Conservation (phyloP, 768 basidiomycete species). For the Tephrocybe sp. region DNA sequence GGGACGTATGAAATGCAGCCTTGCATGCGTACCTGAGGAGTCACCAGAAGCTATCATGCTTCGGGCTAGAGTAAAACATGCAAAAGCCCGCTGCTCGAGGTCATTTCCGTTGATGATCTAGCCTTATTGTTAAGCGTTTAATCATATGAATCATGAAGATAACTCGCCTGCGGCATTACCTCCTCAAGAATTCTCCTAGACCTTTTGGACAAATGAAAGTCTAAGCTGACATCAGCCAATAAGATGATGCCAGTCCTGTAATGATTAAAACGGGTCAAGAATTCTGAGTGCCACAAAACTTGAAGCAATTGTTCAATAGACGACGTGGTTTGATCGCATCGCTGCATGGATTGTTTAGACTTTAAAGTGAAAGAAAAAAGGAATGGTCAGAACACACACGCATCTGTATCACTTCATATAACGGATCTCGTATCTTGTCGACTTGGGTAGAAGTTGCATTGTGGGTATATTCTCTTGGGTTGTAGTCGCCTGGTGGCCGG, state of each 20-base stretch:
- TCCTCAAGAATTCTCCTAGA: conserved; percentile 69
- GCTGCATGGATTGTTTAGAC: conserved; percentile 45
- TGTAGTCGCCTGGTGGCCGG: conserved; percentile 55
- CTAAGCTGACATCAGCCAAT: conserved; percentile 76
- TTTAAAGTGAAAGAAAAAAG: not conserved
- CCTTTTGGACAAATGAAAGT: conserved; percentile 73
- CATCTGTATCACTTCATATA: conserved; percentile 47
- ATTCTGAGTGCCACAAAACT: conserved; percentile 80
- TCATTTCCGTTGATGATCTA: conserved; percentile 74
- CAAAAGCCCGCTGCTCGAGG: conserved; percentile 73
- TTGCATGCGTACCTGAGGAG: conserved; percentile 38
- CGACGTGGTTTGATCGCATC: conserved; percentile 60
- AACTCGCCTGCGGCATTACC: conserved; percentile 75
- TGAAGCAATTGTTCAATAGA: conserved; percentile 67
- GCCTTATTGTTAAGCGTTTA: not conserved
- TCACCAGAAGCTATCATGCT: conserved; percentile 66
- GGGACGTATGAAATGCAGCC: not conserved
- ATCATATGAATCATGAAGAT: not conserved
- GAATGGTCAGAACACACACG: conserved; percentile 33
- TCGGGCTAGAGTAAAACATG: conserved; percentile 71
- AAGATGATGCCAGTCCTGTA: conserved; percentile 72
- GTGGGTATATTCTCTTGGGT: conserved; percentile 58
- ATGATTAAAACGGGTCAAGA: conserved; percentile 63
- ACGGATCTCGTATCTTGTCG: conserved; percentile 41
- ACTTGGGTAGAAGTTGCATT: conserved; percentile 37